Base-by-base conservation (phyloP, 2,329 filamentous ascomycete genomes). In the Diaporthe destruens region DNA sequence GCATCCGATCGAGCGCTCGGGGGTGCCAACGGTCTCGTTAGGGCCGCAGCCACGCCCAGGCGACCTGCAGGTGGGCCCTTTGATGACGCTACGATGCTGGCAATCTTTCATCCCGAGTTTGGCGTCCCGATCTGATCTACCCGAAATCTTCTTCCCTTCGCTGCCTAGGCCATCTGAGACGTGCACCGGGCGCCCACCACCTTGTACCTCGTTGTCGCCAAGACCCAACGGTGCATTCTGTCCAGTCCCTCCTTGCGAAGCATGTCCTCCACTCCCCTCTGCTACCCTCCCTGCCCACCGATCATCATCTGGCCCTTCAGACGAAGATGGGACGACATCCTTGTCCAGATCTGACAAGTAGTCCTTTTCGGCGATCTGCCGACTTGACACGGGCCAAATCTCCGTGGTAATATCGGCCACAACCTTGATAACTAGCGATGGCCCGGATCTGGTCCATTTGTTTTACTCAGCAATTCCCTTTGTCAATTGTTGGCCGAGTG, bases 61-160 rank as follows among this genome's bases (percentile, higher is more conserved):
- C 44, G 44, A 51, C 61, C 23, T 65, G 61, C 61, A 65, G 61
- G 61, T 65, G 61, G 61, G 61, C 44, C 61, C 20, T 65, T 25
- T 65, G 61, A 44, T 65, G 61, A 49, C 61, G 61, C 61, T 65
- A 65, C 61, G 20, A 65, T 65, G 32, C 61, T 65, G 61, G 44
- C 61, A 65, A 51, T 65, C 44, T 65, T 65, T 65, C 61, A 51
- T 65, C 61, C 61, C 61, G 61, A 65, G 61, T 65, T 51, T 65
- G 61, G 61, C 61, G 44, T 65, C 61, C 61, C 61, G 61, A 51
- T 65, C 61, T 51, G 61, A 65, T 65, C 61, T 65, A 65, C 61
- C 61, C 61, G 61, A 51, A 65, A 65, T 65, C 61, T 65, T 65
- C 25, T 36, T 51, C 36, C 44, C 61, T 51, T 32, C 36, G 16